Base-by-base conservation (phyloP, 306 rosid genomes). In the Lotus japonicus region DNA sequence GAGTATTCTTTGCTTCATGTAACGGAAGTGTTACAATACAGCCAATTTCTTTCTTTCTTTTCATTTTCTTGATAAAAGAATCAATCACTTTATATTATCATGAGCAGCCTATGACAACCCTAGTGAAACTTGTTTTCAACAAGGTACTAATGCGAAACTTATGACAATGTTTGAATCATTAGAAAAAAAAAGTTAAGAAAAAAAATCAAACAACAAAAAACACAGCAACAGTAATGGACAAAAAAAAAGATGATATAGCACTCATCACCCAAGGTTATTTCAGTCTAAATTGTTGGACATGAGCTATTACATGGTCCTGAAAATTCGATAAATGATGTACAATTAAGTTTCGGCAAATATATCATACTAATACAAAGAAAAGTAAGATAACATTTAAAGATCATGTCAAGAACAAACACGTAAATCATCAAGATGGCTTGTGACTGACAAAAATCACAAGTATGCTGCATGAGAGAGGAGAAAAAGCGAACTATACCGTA, bases 401-500 rank as follows among this genome's bases (percentile, higher is more conserved):
- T 55, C 19, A 8, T 9, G 16, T 57, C 15, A 23, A 41, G 36
- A 46, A 14, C 49, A 68, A 7, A 31, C 49, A 42, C 33, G 31
- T 7, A 67, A 49, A 51, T 68, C 61, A 23, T 5, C 31, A 31
- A 28, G 46, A 16, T 12, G 38, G 14, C 36, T 52, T 45, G 7
- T 26, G 28, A 46, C n/a, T 2, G 31, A 36, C 50, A 57, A 64
- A 57, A 64, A n/a, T 49, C 33, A 41, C 43, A 39, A 21, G 46
- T 9, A 71, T 16, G 63, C 43, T 56, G 2, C 5, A 51, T 33
- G 57, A 68, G 70, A 67, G 10, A 33, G 36, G 58, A 35, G 19
- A 26, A 57, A 33, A 50, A 39, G 44, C 2, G 74, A 84, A 79
- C 62, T 59, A 68, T 66, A 94, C 99, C 95, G 75, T 94, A 91